Percentiles rank a stretch among this genome's conserved stretches.
phyloP scores from a whole-genome alignment of 345 rosid genomes.

The Camelina hispida region DNA sequence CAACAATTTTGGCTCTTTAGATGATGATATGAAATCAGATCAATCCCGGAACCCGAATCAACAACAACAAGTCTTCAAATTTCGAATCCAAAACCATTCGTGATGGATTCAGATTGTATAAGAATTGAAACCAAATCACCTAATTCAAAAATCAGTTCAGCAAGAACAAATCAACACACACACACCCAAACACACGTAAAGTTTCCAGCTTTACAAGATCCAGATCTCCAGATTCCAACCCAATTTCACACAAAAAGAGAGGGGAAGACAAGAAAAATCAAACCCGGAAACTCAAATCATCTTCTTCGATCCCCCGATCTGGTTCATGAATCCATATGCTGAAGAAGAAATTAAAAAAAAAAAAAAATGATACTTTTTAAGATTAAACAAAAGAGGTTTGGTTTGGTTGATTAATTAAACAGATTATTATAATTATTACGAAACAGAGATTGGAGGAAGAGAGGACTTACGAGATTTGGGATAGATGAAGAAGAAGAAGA shows the following conservation, averaged over 20 bases:
- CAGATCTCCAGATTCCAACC: slow-evolving; percentile 57
- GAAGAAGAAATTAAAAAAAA: background rate
- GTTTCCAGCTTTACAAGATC: slow-evolving; percentile 26
- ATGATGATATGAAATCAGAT: slow-evolving; percentile 16
- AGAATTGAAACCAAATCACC: slow-evolving; percentile 12
- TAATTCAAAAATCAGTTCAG: slow-evolving; percentile 22
- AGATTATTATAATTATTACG: slow-evolving; percentile 15
- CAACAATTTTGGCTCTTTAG: background rate
- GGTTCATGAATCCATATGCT: slow-evolving; percentile 40
- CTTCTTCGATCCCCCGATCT: slow-evolving; percentile 52
- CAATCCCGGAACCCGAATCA: slow-evolving; percentile 14
- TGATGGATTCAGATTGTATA: slow-evolving; percentile 43
- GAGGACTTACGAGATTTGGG: slow-evolving; percentile 65
- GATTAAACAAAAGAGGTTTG: background rate
- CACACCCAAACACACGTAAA: slow-evolving; percentile 9
- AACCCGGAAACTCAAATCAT: slow-evolving; percentile 28
- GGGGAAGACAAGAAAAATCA: slow-evolving; percentile 9
- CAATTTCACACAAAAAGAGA: slow-evolving; percentile 17
- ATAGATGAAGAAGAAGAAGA: slow-evolving; percentile 41
- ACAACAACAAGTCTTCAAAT: slow-evolving; percentile 15
- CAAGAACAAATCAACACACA: background rate
- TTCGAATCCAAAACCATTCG: slow-evolving; percentile 35
- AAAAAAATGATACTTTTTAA: background rate
- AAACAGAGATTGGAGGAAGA: slow-evolving; percentile 36
- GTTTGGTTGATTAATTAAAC: slow-evolving; percentile 19